Percentiles rank a stretch among this genome's conserved stretches.
Conservation (phyloP, 2,329 filamentous ascomycete genomes). For the Magnaporthiopsis rhizophila region DNA sequence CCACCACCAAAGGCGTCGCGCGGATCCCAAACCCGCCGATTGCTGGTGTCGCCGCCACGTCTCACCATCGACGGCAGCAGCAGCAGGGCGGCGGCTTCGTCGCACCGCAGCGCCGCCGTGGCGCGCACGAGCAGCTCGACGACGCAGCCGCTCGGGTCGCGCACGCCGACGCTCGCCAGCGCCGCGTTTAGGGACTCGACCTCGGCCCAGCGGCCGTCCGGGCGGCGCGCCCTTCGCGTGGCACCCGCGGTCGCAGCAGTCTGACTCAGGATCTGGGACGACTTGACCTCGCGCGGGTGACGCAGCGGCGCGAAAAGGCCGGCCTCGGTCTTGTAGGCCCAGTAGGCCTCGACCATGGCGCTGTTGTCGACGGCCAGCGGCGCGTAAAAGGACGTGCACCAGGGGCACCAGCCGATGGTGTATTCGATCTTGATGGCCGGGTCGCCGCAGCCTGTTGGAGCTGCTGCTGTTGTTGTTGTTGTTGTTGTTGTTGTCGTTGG, state of each 20-base stretch:
- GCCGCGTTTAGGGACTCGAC: neutral
- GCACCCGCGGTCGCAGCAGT: too few relatives aligned
- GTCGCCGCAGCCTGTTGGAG: neutral
- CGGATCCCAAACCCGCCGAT: too few relatives aligned
- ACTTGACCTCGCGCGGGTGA: neutral
- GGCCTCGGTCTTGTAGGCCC: neutral
- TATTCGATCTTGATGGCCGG: neutral
- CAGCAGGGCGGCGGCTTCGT: too few relatives aligned
- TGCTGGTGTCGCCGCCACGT: too few relatives aligned
- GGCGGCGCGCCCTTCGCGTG: too few relatives aligned
- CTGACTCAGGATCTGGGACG: neutral
- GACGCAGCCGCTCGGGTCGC: neutral
- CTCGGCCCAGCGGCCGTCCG: neutral
- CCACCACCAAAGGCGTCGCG: too few relatives aligned
- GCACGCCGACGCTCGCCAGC: neutral
- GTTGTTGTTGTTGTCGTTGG: too few relatives aligned
- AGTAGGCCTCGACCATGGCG: slow-evolving; percentile 1
- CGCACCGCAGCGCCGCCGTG: too few relatives aligned
- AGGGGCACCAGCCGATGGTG: neutral
- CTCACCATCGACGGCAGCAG: too few relatives aligned
- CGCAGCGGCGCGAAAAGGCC: neutral
- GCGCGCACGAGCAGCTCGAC: too few relatives aligned
- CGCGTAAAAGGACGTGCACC: neutral
- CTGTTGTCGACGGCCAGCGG: neutral
- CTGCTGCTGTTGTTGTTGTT: too few relatives aligned